A percentile compares a stretch with the other conserved stretches of the same genome.
Conservation (phyloP, 768 basidiomycete genomes). For the Butyriboletus loyo region DNA sequence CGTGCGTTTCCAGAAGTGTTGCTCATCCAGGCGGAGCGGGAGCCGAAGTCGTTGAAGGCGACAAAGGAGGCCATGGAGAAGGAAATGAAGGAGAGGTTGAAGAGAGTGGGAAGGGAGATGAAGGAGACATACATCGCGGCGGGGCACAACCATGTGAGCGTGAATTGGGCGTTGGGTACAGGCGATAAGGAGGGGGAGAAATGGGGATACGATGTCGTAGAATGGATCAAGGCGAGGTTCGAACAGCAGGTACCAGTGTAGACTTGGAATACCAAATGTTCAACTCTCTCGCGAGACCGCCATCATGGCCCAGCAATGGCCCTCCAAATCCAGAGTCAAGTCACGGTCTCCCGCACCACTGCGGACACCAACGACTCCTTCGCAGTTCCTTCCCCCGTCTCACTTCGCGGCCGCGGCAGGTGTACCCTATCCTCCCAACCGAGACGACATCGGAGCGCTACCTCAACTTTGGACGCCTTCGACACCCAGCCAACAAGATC, state of each 20-base stretch:
- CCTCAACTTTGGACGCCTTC: background rate
- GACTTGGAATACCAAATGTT: conserved; percentile 6
- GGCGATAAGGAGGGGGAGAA: conserved; percentile 60
- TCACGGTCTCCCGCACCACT: conserved; percentile 42
- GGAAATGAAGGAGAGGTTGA: conserved; percentile 37
- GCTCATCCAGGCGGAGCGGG: conserved; percentile 50
- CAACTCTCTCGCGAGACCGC: background rate
- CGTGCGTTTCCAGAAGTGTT: conserved; percentile 44
- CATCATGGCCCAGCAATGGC: conserved; percentile 11
- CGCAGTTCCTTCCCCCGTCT: conserved; percentile 51
- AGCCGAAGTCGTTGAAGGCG: conserved; percentile 45
- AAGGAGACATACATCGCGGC: conserved; percentile 36
- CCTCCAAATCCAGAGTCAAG: conserved; percentile 31
- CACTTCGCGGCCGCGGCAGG: conserved; percentile 56
- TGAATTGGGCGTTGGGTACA: conserved; percentile 45
- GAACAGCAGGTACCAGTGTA: too few relatives aligned
- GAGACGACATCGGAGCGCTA: conserved; percentile 1
- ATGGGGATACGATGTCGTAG: conserved; percentile 51
- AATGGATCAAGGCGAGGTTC: conserved; percentile 32
- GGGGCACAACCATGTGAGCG: conserved; percentile 66
- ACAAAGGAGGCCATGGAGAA: conserved; percentile 38
- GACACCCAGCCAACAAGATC: conserved; percentile 3
- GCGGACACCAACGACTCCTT: conserved; percentile 27
- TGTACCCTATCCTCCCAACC: conserved; percentile 17
- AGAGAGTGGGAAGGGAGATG: conserved; percentile 16